Evolutionary conservation across 1,284 basidiomycete species (phyloP).

Genomic region (Ustilago cynodontis): DNA sequence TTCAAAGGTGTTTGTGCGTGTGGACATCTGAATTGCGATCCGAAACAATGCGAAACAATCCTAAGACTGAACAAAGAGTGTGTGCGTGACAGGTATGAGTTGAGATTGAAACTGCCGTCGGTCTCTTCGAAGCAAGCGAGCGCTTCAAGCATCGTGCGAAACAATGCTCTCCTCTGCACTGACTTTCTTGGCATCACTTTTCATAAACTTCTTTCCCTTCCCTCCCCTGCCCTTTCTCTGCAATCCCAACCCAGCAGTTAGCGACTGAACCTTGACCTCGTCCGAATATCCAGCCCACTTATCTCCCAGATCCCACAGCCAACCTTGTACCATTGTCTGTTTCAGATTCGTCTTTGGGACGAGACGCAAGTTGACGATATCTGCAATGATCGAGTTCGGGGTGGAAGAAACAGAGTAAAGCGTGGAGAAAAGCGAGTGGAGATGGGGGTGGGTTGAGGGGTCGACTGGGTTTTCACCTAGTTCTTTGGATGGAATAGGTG

Average conservation of each 20-base stretch:
- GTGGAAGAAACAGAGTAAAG: slow-evolving; percentile 9
- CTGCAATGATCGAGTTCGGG: slow-evolving; percentile 19
- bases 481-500: slow-evolving; percentile 30
- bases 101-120: too few relatives aligned
- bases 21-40: background rate
- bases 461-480: slow-evolving; percentile 46
- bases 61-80: background rate
- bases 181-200: background rate
- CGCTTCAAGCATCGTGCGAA: background rate
- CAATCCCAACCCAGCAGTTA: slow-evolving; percentile 14
- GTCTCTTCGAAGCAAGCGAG: background rate
- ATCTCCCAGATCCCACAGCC: slow-evolving; percentile 32
- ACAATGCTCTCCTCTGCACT: background rate
- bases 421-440: slow-evolving; percentile 16
- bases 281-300: slow-evolving; percentile 24
- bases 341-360: slow-evolving; percentile 19
- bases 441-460: slow-evolving; percentile 18
- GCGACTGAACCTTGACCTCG: slow-evolving; percentile 21
- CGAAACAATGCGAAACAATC: background rate
- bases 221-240: background rate
- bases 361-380: slow-evolving; percentile 17
- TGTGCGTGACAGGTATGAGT: background rate
- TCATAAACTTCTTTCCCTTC: background rate
- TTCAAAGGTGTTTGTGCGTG: too few relatives aligned
- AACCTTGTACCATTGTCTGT: slow-evolving; percentile 26